Evolutionary conservation across 345 rosid species (phyloP).

Genomic region (Mercurialis annua): DNA sequence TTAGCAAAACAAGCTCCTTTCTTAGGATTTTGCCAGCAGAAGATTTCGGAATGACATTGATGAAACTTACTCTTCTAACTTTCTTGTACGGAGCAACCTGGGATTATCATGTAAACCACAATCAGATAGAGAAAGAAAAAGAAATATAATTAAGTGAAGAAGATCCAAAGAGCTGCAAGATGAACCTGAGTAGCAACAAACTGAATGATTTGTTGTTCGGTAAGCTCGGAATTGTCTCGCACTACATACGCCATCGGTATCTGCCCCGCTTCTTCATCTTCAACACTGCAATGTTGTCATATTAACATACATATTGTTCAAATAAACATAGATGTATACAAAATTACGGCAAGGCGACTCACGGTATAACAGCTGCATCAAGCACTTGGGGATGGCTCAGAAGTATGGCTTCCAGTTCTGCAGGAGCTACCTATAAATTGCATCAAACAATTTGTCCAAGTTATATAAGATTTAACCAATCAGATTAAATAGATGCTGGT

Average conservation of each 20-base stretch:
- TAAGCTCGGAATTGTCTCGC: conserved; percentile 42
- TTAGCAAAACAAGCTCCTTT: conserved; percentile 44
- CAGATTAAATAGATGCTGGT: too few species aligned
- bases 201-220: conserved; percentile 45
- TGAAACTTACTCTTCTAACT: conserved; percentile 50
- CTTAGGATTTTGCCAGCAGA: conserved; percentile 64
- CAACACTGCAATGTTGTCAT: conserved; percentile 35
- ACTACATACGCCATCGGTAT: conserved; percentile 70
- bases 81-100: conserved; percentile 76
- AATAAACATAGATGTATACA: neutral
- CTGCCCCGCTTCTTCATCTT: conserved; percentile 65
- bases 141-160: neutral
- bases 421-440: conserved; percentile 55
- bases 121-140: conserved; percentile 4
- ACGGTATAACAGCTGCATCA: conserved; percentile 65
- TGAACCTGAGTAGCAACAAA: conserved; percentile 56
- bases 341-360: conserved; percentile 16
- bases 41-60: conserved; percentile 51
- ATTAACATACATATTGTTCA: too few species aligned
- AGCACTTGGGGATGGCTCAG: conserved; percentile 46
- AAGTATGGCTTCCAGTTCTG: conserved; percentile 62
- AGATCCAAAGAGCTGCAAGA: neutral
- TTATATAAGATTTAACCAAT: neutral
- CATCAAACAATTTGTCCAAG: neutral
- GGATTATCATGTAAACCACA: neutral